Percentiles rank a stretch among this genome's conserved stretches.
phyloP scores from a whole-genome alignment of 306 rosid species.

The Quercus glauca region DNA sequence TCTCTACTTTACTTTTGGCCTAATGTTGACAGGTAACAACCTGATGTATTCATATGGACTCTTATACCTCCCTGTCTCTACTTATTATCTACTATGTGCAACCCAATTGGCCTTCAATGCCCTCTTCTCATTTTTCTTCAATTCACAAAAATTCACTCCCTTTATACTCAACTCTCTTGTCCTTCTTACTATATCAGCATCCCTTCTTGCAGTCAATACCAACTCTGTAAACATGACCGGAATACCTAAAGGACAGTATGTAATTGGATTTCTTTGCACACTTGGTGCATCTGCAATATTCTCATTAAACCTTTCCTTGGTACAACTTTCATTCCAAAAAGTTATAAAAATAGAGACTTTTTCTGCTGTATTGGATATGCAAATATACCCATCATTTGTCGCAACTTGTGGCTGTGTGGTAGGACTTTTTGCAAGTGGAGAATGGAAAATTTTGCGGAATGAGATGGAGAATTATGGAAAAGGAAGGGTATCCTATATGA shows the following conservation, averaged over 20 bases:
- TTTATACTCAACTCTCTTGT: conserved; percentile 50
- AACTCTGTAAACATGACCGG: conserved; percentile 31
- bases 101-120: conserved; percentile 68
- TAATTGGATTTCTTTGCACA: conserved; percentile 47
- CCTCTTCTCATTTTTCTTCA: conserved; percentile 45
- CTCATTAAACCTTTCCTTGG: conserved; percentile 51
- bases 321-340: conserved; percentile 50
- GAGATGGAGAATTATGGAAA: too few relatives aligned
- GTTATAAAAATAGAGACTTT: conserved; percentile 47
- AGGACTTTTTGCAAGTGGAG: too few relatives aligned
- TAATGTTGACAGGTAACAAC: conserved; percentile 32
- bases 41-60: conserved; percentile 72
- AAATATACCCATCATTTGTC: too few relatives aligned
- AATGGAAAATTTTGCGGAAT: too few relatives aligned
- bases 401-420: too few relatives aligned
- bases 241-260: conserved; percentile 20
- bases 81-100: conserved; percentile 56
- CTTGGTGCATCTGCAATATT: conserved; percentile 50
- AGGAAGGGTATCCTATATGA: conserved; percentile 51
- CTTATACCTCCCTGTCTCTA: conserved; percentile 53
- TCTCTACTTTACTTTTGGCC: conserved; percentile 40
- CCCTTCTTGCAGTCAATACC: conserved; percentile 46
- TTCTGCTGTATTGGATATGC: conserved; percentile 44
- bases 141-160: conserved; percentile 57
- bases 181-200: conserved; percentile 48